Base-by-base conservation (phyloP, 345 rosid species). In the Eucalyptus lansdowneana region DNA sequence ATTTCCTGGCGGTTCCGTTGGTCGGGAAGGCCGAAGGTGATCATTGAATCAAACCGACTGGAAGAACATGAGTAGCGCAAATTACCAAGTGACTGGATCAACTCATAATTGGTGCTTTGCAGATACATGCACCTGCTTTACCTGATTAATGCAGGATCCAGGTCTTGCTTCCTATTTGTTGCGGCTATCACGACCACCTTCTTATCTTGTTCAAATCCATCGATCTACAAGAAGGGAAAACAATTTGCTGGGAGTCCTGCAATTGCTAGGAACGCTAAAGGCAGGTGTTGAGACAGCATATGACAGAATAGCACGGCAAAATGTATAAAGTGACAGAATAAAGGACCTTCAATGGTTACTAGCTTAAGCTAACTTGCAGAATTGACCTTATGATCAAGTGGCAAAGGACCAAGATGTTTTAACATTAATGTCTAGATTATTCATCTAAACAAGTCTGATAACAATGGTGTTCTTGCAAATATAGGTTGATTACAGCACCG, bases 101-200 rank as follows among this genome's bases (percentile, higher is more conserved):
- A 40, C 47, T 76, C 47, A 21, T 19, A 76, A 76, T 44, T 1
- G 27, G 47, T 12, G 47, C 47, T 76, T 76, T 76, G 29, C 85
- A 40, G 85, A 37, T 3, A 21, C 47, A 40, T 11, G 47, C 85
- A 76, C 45, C 67, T 37, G 31, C 85, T 50, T 31, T 89, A 96
- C 99, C 99, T 97, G 88, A 98, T 94, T 87, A 97, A 91, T 67
- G 99, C 99, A 24, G 99, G 97, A 92, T 97, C 99, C 88, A 98
- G 98, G 91, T 97, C 99, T 92, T 95, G 98, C 93, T 96, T 98
- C 90, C 99, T 94, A 91, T 97, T 97, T 87, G 99, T 98, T 87
- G 99, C 99, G 62, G 99, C 99, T 88, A 98, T 94, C 50, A 98
- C 96, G 14, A 96, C 96, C 80, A 96, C 99, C 90, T 96, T 96